Evolutionary conservation across 495 filamentous ascomycete genomes (phyloP).

Genomic region (Hypomontagnella submonticulosa): DNA sequence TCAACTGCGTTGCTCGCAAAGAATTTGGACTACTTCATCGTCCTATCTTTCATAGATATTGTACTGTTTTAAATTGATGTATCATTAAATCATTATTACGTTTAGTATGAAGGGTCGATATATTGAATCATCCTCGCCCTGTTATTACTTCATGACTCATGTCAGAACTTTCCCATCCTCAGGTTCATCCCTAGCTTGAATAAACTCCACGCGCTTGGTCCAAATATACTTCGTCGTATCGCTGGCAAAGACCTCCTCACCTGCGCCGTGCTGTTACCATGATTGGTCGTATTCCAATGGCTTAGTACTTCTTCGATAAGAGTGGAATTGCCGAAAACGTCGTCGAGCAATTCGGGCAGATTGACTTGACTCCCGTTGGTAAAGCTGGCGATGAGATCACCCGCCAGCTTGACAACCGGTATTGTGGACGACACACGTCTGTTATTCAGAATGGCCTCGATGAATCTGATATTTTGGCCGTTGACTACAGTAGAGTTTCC

Average conservation of each 20-base stretch:
- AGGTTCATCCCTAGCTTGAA: constrained; percentile 47
- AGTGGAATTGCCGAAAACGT: constrained; percentile 46
- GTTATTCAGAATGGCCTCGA: constrained; percentile 57
- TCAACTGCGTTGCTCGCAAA: no score
- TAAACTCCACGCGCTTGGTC: constrained; percentile 38
- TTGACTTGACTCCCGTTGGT: constrained; percentile 33
- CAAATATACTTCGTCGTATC: constrained; percentile 30
- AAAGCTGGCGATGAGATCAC: constrained; percentile 50
- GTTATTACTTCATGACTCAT: not conserved
- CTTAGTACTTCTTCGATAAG: constrained; percentile 42
- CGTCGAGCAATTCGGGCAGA: constrained; percentile 38
- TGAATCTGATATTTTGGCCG: constrained; percentile 56
- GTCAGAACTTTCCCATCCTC: constrained; percentile 32
- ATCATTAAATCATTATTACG: no score
- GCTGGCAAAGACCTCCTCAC: constrained; percentile 21
- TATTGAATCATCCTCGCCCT: no score
- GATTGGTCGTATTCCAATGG: constrained; percentile 37
- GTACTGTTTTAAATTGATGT: no score
- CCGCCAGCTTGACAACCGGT: constrained; percentile 51
- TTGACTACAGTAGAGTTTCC: constrained; percentile 58
- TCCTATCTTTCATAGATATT: no score
- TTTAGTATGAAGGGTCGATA: no score
- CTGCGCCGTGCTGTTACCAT: constrained; percentile 8
- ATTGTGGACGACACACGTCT: constrained; percentile 53
- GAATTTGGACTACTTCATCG: no score